A percentile compares a stretch with the other conserved stretches of the same genome.
Evolutionary conservation across 2,329 filamentous ascomycete genomes (phyloP).

Genomic region (Penicillium carneum): DNA sequence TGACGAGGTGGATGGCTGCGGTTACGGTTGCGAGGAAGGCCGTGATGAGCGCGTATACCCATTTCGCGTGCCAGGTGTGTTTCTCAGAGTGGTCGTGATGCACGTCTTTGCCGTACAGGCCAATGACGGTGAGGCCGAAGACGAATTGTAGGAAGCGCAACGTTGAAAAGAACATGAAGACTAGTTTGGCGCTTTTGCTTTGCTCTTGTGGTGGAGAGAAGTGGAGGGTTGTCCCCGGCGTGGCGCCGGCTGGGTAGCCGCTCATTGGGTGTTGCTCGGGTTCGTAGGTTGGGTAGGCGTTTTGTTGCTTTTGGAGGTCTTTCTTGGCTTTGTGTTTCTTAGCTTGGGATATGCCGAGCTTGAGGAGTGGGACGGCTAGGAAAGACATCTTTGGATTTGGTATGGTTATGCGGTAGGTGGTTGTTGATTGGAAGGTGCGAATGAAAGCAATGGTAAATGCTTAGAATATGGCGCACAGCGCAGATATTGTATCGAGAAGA

Average conservation of each 20-base stretch:
- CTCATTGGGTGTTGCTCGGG: conserved; percentile 31
- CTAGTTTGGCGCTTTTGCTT: conserved; percentile 20
- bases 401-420: not conserved
- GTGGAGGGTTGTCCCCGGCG: conserved; percentile 28
- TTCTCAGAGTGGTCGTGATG: conserved; percentile 52
- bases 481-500: conserved; percentile 11
- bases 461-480: conserved; percentile 15
- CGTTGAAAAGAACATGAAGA: conserved; percentile 41
- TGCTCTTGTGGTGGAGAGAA: conserved; percentile 25
- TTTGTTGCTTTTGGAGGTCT: conserved; percentile 27
- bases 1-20: conserved; percentile 69
- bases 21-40: conserved; percentile 71
- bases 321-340: conserved; percentile 44
- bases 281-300: conserved; percentile 26
- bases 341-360: conserved; percentile 40
- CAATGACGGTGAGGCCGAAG: conserved; percentile 77
- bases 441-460: not conserved
- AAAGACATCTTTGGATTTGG: conserved; percentile 38
- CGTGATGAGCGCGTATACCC: conserved; percentile 79
- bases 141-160: conserved; percentile 80
- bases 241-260: conserved; percentile 32
- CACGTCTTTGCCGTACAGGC: conserved; percentile 77
- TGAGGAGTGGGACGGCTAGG: conserved; percentile 40
- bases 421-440: not conserved
- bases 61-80: conserved; percentile 69